A percentile compares a stretch with the other conserved stretches of the same genome.
These are phyloP conservation scores for Cytospora chrysosperma DNA, from an alignment of 2,329 filamentous ascomycete genomes.

Conservation along the genomic window DNA sequence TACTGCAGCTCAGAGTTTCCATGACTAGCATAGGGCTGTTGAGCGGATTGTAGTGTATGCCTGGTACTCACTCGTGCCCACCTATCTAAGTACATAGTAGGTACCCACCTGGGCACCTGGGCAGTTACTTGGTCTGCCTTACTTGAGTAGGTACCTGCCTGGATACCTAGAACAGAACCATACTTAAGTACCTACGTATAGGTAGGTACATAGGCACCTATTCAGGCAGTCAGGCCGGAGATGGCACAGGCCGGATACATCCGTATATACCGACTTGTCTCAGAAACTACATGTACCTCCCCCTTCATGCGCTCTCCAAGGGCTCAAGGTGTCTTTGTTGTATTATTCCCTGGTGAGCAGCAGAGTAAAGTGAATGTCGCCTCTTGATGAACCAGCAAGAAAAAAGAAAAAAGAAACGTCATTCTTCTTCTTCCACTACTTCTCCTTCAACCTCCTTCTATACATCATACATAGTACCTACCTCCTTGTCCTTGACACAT, in stretches of 20 bases:
- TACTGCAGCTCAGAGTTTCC: too few relatives aligned
- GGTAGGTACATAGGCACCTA: background rate
- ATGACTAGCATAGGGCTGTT: too few relatives aligned
- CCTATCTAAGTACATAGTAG: too few relatives aligned
- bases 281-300: background rate
- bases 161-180: too few relatives aligned
- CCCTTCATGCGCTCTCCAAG: too few relatives aligned
- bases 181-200: background rate
- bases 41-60: too few relatives aligned
- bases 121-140: too few relatives aligned
- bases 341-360: too few relatives aligned
- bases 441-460: background rate
- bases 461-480: background rate
- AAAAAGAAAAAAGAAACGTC: constrained; percentile 17
- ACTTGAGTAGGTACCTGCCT: too few relatives aligned
- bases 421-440: constrained; percentile 8
- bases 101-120: too few relatives aligned
- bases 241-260: constrained; percentile 1
- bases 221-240: background rate
- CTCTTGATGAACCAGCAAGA: constrained; percentile 7
- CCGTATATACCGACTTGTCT: background rate
- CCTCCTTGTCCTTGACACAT: background rate
- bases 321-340: constrained; percentile 13
- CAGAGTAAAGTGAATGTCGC: constrained; percentile 7
- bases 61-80: too few relatives aligned